Conservation (phyloP, 176 grass and related monocot species). For the Avena insularis region DNA sequence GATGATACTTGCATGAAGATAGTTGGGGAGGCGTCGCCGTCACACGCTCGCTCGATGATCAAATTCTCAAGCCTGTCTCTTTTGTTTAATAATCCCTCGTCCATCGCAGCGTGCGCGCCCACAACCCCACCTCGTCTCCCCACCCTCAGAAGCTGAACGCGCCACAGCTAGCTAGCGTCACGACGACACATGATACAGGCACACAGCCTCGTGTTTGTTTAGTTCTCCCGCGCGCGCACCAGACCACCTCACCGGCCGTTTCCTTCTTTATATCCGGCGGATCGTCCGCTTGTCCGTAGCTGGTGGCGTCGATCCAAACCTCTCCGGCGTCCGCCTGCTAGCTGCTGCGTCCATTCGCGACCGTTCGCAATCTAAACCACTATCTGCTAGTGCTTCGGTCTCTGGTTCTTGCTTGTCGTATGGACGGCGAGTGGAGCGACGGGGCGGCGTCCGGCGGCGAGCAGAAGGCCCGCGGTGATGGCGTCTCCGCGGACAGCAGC, state of each 20-base stretch:
- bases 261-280: slow-evolving; percentile 51
- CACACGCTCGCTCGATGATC: slow-evolving; percentile 41
- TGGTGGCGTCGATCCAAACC: slow-evolving; percentile 37
- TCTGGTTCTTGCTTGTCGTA: slow-evolving; percentile 28
- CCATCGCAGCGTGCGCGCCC: slow-evolving; percentile 50
- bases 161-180: neutral
- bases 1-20: slow-evolving; percentile 4
- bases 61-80: slow-evolving; percentile 5
- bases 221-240: slow-evolving; percentile 15
- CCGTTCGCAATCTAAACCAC: neutral
- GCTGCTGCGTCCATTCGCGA: neutral
- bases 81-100: slow-evolving; percentile 40
- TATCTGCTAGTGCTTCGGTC: neutral
- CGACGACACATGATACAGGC: slow-evolving; percentile 37
- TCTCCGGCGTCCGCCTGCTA: slow-evolving; percentile 1
- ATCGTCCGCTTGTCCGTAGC: slow-evolving; percentile 32
- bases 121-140: slow-evolving; percentile 50
- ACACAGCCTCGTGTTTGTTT: slow-evolving; percentile 27
- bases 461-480: slow-evolving; percentile 32
- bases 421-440: slow-evolving; percentile 70
- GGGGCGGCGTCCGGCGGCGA: slow-evolving; percentile 49
- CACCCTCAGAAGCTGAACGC: slow-evolving; percentile 3
- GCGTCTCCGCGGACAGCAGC: slow-evolving; percentile 12
- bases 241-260: slow-evolving; percentile 7
- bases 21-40: slow-evolving; percentile 61